Evolutionary conservation across 805 yeast genomes (phyloP), one percentile per base, ranked within the genome.

Genomic region (Ogataea nakhonphanomensis): DNA sequence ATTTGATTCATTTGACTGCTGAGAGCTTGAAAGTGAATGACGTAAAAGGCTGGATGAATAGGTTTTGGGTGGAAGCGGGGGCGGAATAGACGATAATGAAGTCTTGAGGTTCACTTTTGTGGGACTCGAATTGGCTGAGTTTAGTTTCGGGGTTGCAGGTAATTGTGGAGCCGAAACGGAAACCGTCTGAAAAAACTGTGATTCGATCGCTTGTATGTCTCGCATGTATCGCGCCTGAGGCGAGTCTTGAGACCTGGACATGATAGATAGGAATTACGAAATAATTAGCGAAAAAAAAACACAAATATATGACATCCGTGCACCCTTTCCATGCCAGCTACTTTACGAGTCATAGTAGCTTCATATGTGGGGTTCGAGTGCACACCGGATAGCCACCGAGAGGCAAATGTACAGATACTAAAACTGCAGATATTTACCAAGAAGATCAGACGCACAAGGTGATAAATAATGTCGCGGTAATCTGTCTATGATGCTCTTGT

Each of bases 191-290:
- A 36, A n/a, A 15, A 30, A 43, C 24, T 43, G 45, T 11, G 53
- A 39, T 26, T 50, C 54, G n/a, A 47, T 28, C 8, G 21, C n/a
- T 10, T 40, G 33, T 14, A 50, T 50, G 30, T 32, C 41, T 30
- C 44, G 44, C 52, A 50, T 48, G 37, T 50, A 50, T 1, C 43
- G 41, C n/a, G 46, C 37, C 37, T 50, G 54, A 8, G 42, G 20
- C n/a, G 42, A 38, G 12, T 38, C 33, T 11, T 12, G 32, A 8
- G 37, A 28, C 12, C 33, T 36, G 6, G 42, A 23, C 42, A 38
- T 38, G 11, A 11, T n/a, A n/a, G 29, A 10, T 5, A 25, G 33
- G 6, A n/a, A 8, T 24, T 17, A 10, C 12, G 20, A 14, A 15
- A 25, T 23, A 28, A 36, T 24, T 15, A 8, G 6, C 14, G 7